A percentile compares a stretch with the other conserved stretches of the same genome.
Evolutionary conservation across 306 rosid genomes (phyloP).

Genomic region (Rosa rugosa): DNA sequence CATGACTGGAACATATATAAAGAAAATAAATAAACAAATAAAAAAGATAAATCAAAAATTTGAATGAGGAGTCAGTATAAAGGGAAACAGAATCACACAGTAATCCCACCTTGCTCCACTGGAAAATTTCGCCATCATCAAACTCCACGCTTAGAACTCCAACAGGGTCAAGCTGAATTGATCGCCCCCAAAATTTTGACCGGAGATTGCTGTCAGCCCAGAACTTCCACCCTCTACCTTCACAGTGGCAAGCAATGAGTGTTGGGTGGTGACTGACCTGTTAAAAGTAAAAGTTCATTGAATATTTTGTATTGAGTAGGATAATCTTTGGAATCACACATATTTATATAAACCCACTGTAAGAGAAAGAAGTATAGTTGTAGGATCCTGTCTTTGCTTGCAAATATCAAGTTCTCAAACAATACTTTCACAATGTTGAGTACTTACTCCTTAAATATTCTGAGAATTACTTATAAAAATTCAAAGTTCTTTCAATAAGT

Average conservation of each 20-base stretch:
- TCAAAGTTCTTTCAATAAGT: not conserved
- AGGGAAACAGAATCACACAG: conserved; percentile 17
- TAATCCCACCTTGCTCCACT: conserved; percentile 87
- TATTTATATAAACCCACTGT: not conserved
- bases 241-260: conserved; percentile 95
- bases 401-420: not conserved
- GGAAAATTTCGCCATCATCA: conserved; percentile 96
- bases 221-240: conserved; percentile 98
- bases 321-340: not conserved
- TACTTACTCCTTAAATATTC: not conserved
- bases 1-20: not conserved
- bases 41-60: not conserved
- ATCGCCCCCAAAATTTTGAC: conserved; percentile 94
- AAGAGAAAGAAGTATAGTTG: not conserved
- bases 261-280: conserved; percentile 99
- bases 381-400: not conserved
- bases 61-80: conserved; percentile 7
- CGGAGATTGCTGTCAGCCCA: conserved; percentile 97
- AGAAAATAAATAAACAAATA: not conserved
- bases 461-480: not conserved
- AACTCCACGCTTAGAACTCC: conserved; percentile 84
- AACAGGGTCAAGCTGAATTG: conserved; percentile 95
- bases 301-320: conserved; percentile 3
- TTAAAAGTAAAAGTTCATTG: conserved; percentile 28
- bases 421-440: not conserved